These are phyloP conservation scores for Talaromyces thailandensis DNA, from an alignment of 495 filamentous ascomycete genomes.

Conservation along the genomic window DNA sequence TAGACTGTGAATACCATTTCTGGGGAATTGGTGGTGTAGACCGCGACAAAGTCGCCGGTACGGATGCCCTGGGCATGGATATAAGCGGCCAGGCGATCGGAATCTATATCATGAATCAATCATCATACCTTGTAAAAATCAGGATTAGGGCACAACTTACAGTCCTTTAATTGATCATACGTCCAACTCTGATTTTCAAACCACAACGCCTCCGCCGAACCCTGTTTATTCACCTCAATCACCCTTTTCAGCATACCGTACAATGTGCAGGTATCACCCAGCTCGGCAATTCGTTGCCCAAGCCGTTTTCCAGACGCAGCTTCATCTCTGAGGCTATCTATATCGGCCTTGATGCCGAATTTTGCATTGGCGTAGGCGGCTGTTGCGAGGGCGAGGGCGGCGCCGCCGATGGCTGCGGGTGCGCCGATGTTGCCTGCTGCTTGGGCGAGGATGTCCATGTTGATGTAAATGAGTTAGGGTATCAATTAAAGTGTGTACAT, in stretches of 20 bases:
- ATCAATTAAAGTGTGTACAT: neutral
- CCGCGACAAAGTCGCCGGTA: slow-evolving; percentile 32
- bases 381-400: slow-evolving; percentile 29
- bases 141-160: slow-evolving; percentile 17
- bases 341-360: slow-evolving; percentile 32
- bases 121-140: no score
- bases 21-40: slow-evolving; percentile 61
- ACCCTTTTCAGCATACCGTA: slow-evolving; percentile 37
- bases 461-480: neutral
- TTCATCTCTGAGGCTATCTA: slow-evolving; percentile 24
- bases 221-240: slow-evolving; percentile 28
- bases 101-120: slow-evolving; percentile 7
- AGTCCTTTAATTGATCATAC: slow-evolving; percentile 36
- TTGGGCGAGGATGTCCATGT: slow-evolving; percentile 32
- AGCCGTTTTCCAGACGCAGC: slow-evolving; percentile 25
- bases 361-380: slow-evolving; percentile 44
- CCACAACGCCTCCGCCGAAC: slow-evolving; percentile 34
- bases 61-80: slow-evolving; percentile 27
- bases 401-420: slow-evolving; percentile 26
- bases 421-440: slow-evolving; percentile 13
- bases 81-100: slow-evolving; percentile 35
- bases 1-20: slow-evolving; percentile 72
- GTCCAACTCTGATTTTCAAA: slow-evolving; percentile 44
- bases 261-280: slow-evolving; percentile 35
- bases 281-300: slow-evolving; percentile 24